A percentile compares a stretch with the other conserved stretches of the same genome.
phyloP scores from a whole-genome alignment of 805 yeast genomes.

The Ogataea trehalophila region DNA sequence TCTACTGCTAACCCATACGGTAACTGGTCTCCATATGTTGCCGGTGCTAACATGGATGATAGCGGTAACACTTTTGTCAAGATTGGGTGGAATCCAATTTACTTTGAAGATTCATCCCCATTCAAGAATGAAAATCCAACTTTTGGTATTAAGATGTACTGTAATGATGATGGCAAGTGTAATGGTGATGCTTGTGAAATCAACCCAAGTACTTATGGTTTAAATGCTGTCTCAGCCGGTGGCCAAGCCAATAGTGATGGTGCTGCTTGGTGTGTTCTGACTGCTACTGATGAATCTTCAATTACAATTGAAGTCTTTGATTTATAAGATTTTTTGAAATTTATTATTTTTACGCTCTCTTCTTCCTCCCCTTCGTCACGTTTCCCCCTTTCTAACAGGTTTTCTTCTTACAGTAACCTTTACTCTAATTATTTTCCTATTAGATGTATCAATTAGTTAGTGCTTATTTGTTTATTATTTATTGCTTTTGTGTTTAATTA shows the following conservation, averaged over 20 bases:
- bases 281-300: conserved; percentile 57
- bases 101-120: conserved; percentile 53
- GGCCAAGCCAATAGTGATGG: conserved; percentile 35
- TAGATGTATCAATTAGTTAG: too few species aligned
- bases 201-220: conserved; percentile 60
- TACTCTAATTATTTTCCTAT: too few species aligned
- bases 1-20: conserved; percentile 62
- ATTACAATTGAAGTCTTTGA: conserved; percentile 74
- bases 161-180: conserved; percentile 67
- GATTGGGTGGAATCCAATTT: conserved; percentile 89
- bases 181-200: conserved; percentile 78
- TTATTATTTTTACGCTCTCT: too few species aligned
- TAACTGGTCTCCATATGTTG: conserved; percentile 92
- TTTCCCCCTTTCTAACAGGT: too few species aligned
- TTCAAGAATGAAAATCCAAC: conserved; percentile 52
- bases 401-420: too few species aligned
- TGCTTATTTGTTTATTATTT: too few species aligned
- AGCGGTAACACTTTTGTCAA: conserved; percentile 71
- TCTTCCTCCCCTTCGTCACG: too few species aligned
- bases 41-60: conserved; percentile 80
- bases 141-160: conserved; percentile 69
- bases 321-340: conserved; percentile 7
- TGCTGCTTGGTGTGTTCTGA: conserved; percentile 79
- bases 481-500: too few species aligned
- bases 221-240: conserved; percentile 48